phyloP scores from a whole-genome alignment of 345 rosid species.

The Rhodamnia argentea region DNA sequence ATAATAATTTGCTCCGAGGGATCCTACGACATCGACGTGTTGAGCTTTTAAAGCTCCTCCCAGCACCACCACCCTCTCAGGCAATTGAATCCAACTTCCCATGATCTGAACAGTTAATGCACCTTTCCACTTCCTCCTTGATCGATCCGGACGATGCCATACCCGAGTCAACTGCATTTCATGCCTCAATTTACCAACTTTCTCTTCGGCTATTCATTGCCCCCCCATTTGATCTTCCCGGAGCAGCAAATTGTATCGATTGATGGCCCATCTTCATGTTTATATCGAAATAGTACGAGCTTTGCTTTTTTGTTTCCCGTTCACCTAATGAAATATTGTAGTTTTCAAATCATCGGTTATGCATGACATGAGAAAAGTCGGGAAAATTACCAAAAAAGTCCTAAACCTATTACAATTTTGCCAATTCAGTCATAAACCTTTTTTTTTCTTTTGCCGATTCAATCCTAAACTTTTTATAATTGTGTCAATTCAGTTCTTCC shows the following conservation, averaged over 20 bases:
- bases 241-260: not conserved
- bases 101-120: not conserved
- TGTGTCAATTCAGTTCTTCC: too few species aligned
- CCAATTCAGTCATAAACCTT: too few species aligned
- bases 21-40: not conserved
- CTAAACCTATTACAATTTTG: too few species aligned
- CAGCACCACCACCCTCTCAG: conserved; percentile 21
- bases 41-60: conserved; percentile 30
- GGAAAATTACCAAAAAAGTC: not conserved
- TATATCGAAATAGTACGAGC: not conserved
- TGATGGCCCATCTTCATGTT: not conserved
- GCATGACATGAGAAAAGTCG: not conserved
- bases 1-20: not conserved
- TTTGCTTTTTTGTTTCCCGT: not conserved
- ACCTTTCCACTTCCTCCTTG: not conserved
- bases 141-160: not conserved
- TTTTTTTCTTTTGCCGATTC: too few species aligned
- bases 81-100: not conserved
- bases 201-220: not conserved
- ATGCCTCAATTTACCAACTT: not conserved
- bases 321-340: not conserved
- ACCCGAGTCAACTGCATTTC: not conserved
- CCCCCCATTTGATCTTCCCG: not conserved
- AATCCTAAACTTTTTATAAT: too few species aligned
- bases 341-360: not conserved